Evolutionary conservation across 2,329 filamentous ascomycete genomes (phyloP).

Genomic region (Aspergillus pseudotamarii): DNA sequence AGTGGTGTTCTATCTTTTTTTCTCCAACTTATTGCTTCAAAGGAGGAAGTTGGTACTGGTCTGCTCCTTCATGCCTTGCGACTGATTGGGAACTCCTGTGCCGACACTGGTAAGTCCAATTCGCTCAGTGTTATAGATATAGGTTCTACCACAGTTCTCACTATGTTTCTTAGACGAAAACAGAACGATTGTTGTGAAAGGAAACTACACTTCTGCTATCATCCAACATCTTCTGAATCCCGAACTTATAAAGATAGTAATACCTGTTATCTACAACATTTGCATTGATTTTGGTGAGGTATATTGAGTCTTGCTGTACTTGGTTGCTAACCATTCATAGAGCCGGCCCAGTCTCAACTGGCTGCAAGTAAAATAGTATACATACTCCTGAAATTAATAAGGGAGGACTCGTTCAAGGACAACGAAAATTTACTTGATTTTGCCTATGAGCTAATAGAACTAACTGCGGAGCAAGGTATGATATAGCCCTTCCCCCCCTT

Average conservation of each 20-base stretch:
- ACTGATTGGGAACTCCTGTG: conserved; percentile 49
- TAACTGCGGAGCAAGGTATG: conserved; percentile 44
- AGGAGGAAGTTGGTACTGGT: conserved; percentile 29
- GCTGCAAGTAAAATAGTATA: conserved; percentile 40
- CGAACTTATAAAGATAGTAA: conserved; percentile 41
- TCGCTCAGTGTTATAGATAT: background rate
- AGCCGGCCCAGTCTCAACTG: conserved; percentile 43
- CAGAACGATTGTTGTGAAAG: conserved; percentile 41
- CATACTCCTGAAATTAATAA: conserved; percentile 40
- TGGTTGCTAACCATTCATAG: conserved; percentile 30
- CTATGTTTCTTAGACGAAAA: conserved; percentile 42
- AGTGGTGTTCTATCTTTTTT: conserved; percentile 47
- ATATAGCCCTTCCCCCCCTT: background rate
- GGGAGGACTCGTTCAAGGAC: conserved; percentile 33
- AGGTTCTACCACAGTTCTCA: background rate
- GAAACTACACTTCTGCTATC: conserved; percentile 43
- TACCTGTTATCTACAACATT: conserved; percentile 50
- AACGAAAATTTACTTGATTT: conserved; percentile 39
- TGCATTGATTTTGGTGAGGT: conserved; percentile 47
- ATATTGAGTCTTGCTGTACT: background rate
- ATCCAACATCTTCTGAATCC: conserved; percentile 39
- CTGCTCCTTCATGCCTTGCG: conserved; percentile 45
- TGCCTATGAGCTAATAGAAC: conserved; percentile 44
- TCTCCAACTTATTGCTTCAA: conserved; percentile 40
- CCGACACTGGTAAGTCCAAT: conserved; percentile 41